Conservation (phyloP, 768 basidiomycete genomes). For the Leucosporidium creatinivorum region DNA sequence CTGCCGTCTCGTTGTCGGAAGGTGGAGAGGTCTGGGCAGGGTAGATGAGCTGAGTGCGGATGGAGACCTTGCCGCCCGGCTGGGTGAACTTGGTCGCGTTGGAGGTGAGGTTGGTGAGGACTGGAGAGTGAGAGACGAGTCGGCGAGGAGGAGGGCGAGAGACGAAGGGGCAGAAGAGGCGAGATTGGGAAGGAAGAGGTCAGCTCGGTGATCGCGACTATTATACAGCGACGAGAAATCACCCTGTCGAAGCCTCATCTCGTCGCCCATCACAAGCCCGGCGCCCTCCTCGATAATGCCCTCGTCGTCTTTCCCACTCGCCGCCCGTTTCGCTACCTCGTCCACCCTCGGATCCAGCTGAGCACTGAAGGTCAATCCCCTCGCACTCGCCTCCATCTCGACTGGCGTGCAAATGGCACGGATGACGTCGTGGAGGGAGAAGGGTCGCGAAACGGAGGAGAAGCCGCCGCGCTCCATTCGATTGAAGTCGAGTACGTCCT, state of each 20-base stretch:
- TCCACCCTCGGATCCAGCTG: conserved; percentile 39
- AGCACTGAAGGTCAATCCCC: conserved; percentile 36
- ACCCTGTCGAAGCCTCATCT: conserved; percentile 41
- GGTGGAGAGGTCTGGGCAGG: conserved; percentile 7
- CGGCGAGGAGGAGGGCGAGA: neutral
- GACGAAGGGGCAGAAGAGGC: too few species aligned
- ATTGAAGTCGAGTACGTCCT: conserved; percentile 44
- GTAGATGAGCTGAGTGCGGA: conserved; percentile 37
- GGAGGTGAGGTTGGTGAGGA: conserved; percentile 35
- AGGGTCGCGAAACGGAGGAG: conserved; percentile 46
- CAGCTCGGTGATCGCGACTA: too few species aligned
- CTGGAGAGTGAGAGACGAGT: neutral
- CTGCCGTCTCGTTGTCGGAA: neutral
- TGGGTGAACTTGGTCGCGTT: conserved; percentile 40
- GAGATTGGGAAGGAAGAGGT: too few species aligned
- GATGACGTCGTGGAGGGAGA: conserved; percentile 47
- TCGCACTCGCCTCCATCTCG: conserved; percentile 33
- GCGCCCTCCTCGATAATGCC: conserved; percentile 23
- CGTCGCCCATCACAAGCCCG: conserved; percentile 40
- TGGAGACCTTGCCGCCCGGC: conserved; percentile 35
- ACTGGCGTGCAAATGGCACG: conserved; percentile 43
- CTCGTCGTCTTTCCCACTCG: conserved; percentile 14
- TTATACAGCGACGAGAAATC: too few species aligned
- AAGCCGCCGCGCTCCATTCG: conserved; percentile 72
- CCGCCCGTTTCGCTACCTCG: conserved; percentile 32